Percentiles rank a stretch among this genome's conserved stretches.
Evolutionary conservation across 768 basidiomycete genomes (phyloP).

Genomic region (Amanita brunnescens): DNA sequence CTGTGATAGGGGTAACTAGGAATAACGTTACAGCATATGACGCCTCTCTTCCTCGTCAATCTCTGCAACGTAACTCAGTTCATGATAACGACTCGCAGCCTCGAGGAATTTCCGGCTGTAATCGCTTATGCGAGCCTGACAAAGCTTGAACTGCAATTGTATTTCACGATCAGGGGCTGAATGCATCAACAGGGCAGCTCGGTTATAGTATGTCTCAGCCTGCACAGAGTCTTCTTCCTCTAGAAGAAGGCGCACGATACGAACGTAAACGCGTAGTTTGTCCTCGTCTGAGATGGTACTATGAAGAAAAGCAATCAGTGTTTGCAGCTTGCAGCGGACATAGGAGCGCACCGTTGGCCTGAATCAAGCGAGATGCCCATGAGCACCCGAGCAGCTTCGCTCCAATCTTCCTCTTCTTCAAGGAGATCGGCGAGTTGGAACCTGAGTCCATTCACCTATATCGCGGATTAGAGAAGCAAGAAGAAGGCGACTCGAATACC

Average conservation of each 20-base stretch:
- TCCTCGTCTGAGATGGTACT: conserved; percentile 72
- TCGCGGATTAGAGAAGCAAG: conserved; percentile 2
- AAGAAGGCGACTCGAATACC: conserved; percentile 12
- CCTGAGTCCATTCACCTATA: conserved; percentile 71
- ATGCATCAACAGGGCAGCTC: conserved; percentile 85
- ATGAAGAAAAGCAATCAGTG: conserved; percentile 7
- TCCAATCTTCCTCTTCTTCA: conserved; percentile 89
- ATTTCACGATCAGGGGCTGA: conserved; percentile 72
- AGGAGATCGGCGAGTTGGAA: conserved; percentile 89
- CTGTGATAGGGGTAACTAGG: not conserved
- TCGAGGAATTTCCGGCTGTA: conserved; percentile 90
- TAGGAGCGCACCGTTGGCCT: conserved; percentile 60
- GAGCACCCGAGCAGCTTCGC: conserved; percentile 82
- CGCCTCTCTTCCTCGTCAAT: conserved; percentile 91
- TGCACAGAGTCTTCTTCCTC: conserved; percentile 96
- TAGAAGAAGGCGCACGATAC: conserved; percentile 87
- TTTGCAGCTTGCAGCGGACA: conserved; percentile 1
- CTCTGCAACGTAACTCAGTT: conserved; percentile 82
- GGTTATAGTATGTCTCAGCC: conserved; percentile 97
- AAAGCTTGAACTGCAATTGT: conserved; percentile 79
- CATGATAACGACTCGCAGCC: conserved; percentile 90
- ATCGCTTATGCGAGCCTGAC: conserved; percentile 91
- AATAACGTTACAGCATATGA: conserved; percentile 64
- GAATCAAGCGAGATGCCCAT: conserved; percentile 92
- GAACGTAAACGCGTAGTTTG: conserved; percentile 84